Base-by-base conservation (phyloP, 768 basidiomycete species). In the Chalciporus sphaerocephalus region DNA sequence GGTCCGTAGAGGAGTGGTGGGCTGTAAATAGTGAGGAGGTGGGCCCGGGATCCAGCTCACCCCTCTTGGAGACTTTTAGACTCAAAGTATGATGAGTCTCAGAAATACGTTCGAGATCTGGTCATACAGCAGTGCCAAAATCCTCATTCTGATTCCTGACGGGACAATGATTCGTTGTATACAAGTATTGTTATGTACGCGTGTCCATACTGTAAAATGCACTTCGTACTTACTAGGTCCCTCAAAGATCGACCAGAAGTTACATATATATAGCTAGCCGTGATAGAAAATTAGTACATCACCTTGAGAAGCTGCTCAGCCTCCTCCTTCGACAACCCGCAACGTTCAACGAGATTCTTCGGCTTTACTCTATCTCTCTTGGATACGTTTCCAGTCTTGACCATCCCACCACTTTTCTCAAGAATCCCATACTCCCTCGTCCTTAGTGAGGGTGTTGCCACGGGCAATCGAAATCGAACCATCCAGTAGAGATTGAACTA, bases 1-100 rank as follows among this genome's bases (percentile, higher is more conserved):
- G 52, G 27, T 55, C 59, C 38, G 44, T 44, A 2, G 50, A 50
- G 17, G 21, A 39, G 21, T 59, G 58, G 59, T 58, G 59, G 56
- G 44, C 52, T 35, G 17, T 16, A 22, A 52, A 61, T 13, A 44
- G 37, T 17, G 47, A 52, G 18, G 39, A 41, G 33, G 35, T 59
- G 0, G 13, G 47, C 59, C 13, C 47, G 47, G 48, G 40, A 32
- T 8, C 3, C 42, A 13, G 17, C 22, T 18, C 57, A 60, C 24
- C 44, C 58, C 3, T 60, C 58, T 4, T 58, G 57, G 57, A 42
- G 36, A 17, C 44, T 46, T 12, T 51, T 55, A 34, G 34, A 43
- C n/a, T 9, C 37, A n/a, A 42, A 9, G 12, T 58, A 59, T 28
- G 56, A 47, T 22, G 58, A 61, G 13, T 20, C 49, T 22, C 52